Base-by-base conservation (phyloP, 345 rosid genomes). In the Rubroshorea leprosula region DNA sequence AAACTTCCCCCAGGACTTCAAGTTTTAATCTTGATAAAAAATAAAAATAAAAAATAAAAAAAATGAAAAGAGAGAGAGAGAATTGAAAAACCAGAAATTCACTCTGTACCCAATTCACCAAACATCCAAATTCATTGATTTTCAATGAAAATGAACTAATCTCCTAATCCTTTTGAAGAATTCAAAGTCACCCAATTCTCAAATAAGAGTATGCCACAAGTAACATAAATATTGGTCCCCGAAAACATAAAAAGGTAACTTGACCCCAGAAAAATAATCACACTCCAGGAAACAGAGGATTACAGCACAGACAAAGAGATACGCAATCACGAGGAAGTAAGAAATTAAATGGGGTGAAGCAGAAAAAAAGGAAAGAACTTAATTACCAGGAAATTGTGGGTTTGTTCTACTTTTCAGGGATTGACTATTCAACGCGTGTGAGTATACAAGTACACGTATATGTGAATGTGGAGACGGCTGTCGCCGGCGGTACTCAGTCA, bases 341-440 rank as follows among this genome's bases (percentile, higher is more conserved):
- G 59, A 7, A 21, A 55, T 31, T 35, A 7, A 18, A 19, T 21
- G 5, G 47, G 11, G 19, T 4, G 31, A 41, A 20, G n/a, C 5
- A 64, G 46, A 23, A 12, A 16, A 10, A 17, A 20, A n/a, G 23
- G 41, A 35, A 35, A 19, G 59, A 55, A 35, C 54, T 54, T 24
- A 54, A 57, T 65, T 58, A 53, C 47, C 45, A 65, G 62, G 67
- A 57, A 58, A 57, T n/a, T 5, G 49, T 6, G 39, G 60, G 48
- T 10, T 14, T 16, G 15, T 23, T 39, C 23, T 17, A 21, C 20
- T 17, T 25, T 10, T 50, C n/a, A 29, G 38, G 25, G 65, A 65
- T 65, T 43, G 70, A 62, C 62, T 43, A 51, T 69, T 77, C 69
- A 74, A 80, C 82, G 80, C 80, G 82, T 50, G 6, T 6, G 41